Evolutionary conservation across 176 grass and related monocot genomes (phyloP).

Genomic region (Aegilops bicornis): DNA sequence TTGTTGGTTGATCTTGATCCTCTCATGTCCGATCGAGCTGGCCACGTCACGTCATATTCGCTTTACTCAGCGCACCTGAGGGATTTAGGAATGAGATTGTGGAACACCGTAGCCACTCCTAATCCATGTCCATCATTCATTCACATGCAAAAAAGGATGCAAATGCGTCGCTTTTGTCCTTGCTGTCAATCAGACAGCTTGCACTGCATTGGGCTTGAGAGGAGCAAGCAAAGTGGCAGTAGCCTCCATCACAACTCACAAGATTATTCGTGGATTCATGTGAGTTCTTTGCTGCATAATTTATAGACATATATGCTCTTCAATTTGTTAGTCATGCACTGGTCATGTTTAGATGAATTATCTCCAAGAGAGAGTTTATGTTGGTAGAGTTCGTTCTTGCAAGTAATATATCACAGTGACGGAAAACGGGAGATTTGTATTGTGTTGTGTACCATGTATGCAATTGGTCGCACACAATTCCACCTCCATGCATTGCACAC

Average conservation of each 20-base stretch:
- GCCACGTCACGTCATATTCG: not conserved
- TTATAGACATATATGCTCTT: too few species aligned
- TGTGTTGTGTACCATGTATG: too few species aligned
- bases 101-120: slow-evolving; percentile 4
- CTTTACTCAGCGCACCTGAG: not conserved
- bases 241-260: slow-evolving; percentile 31
- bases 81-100: slow-evolving; percentile 19
- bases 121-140: not conserved
- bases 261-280: not conserved
- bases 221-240: slow-evolving; percentile 16
- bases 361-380: too few species aligned
- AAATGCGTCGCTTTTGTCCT: slow-evolving; percentile 30
- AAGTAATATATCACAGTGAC: too few species aligned
- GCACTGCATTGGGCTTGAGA: slow-evolving; percentile 5
- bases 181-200: slow-evolving; percentile 35
- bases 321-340: too few species aligned
- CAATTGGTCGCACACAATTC: too few species aligned
- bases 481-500: too few species aligned
- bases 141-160: slow-evolving; percentile 13
- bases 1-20: too few species aligned
- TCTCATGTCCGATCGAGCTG: not conserved
- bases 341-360: too few species aligned
- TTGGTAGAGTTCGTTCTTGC: too few species aligned
- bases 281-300: too few species aligned
- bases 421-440: too few species aligned